Evolutionary conservation across 2,329 filamentous ascomycete genomes (phyloP).

Genomic region (Drechslera avenae): DNA sequence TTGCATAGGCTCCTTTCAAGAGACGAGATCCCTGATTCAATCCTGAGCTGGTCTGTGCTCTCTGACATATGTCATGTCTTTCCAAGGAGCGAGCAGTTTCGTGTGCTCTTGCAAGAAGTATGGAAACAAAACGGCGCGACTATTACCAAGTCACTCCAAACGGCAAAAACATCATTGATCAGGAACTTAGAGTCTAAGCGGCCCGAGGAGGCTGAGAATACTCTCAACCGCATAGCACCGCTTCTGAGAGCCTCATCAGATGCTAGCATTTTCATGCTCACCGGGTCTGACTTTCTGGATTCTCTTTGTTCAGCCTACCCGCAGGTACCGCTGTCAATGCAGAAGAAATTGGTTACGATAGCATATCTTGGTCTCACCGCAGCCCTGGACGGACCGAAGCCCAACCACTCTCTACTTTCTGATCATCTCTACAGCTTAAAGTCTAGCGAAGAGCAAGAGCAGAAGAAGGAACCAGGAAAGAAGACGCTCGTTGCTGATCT

Average conservation of each 20-base stretch:
- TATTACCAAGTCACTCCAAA: constrained; percentile 62
- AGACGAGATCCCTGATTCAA: constrained; percentile 50
- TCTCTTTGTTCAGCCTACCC: constrained; percentile 70
- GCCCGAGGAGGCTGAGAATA: constrained; percentile 60
- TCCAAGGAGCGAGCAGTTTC: constrained; percentile 64
- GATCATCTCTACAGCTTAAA: constrained; percentile 86
- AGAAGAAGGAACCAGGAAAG: constrained; percentile 46
- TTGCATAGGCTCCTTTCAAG: constrained; percentile 61
- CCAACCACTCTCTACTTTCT: constrained; percentile 74
- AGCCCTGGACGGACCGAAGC: constrained; percentile 67
- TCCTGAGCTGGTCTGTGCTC: constrained; percentile 71
- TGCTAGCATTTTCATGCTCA: constrained; percentile 68
- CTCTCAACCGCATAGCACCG: constrained; percentile 65
- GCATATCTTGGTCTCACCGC: constrained; percentile 76
- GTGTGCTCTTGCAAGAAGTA: constrained; percentile 55
- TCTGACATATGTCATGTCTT: constrained; percentile 71
- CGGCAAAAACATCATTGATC: constrained; percentile 67
- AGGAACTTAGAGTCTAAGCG: constrained; percentile 67
- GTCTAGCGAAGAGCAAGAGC: constrained; percentile 68
- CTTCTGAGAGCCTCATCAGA: constrained; percentile 66
- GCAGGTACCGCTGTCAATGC: constrained; percentile 65
- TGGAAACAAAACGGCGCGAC: constrained; percentile 58
- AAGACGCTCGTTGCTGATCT: constrained; percentile 78
- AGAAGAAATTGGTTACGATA: constrained; percentile 72
- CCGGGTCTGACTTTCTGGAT: constrained; percentile 87